Conservation (phyloP, 2,329 filamentous ascomycete species). For the Pseudogymnoascus sp. region DNA sequence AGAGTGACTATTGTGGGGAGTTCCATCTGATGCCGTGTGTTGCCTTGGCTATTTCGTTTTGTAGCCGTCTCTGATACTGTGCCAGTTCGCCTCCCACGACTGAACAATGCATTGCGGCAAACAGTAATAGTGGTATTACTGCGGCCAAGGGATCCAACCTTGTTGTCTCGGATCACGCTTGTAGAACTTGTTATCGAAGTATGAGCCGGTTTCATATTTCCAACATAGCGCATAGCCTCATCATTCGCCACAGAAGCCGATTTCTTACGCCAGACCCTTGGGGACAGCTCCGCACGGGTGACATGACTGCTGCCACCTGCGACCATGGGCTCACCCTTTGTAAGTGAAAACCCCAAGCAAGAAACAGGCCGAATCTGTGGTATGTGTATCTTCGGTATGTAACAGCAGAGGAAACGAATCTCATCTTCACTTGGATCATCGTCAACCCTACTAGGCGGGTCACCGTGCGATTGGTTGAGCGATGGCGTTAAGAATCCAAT, state of each 20-base stretch:
- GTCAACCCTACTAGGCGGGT: not conserved
- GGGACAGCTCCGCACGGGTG: not conserved
- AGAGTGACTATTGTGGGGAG: slow-evolving; percentile 2
- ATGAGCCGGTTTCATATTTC: not conserved
- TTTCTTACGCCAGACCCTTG: not conserved
- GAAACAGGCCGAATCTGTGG: not conserved
- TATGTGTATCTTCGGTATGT: not conserved
- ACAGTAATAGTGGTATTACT: not conserved
- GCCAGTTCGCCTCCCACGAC: not conserved
- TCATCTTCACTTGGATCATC: not conserved
- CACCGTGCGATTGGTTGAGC: not conserved
- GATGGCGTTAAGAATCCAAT: not conserved
- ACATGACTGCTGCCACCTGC: not conserved
- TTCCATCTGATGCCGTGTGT: not conserved
- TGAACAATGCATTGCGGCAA: not conserved
- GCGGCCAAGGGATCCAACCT: not conserved
- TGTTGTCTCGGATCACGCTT: not conserved
- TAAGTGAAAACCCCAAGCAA: not conserved
- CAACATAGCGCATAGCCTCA: not conserved
- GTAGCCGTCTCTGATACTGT: not conserved
- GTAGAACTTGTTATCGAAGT: not conserved
- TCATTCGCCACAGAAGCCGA: not conserved
- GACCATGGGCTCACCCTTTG: not conserved
- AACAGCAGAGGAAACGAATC: not conserved
- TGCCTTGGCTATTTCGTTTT: not conserved